Evolutionary conservation across 768 basidiomycete genomes (phyloP).

Genomic region (Xerocomus potaroensis): DNA sequence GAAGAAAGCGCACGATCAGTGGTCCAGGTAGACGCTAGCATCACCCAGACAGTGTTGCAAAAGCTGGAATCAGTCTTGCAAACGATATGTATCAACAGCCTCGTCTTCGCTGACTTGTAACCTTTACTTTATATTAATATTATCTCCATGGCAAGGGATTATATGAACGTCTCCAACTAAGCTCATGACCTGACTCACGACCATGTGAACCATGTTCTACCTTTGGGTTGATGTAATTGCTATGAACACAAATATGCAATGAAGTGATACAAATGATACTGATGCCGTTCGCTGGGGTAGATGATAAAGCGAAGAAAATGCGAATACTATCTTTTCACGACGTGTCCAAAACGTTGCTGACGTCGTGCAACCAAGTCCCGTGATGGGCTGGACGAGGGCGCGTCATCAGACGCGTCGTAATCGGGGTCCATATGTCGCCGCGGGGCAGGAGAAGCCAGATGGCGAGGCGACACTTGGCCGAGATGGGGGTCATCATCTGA

Average conservation of each 20-base stretch:
- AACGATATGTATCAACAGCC: no score
- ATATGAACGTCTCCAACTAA: no score
- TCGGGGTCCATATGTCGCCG: constrained; percentile 35
- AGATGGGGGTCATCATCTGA: constrained; percentile 64
- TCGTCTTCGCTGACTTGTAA: no score
- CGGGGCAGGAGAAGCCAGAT: constrained; percentile 57
- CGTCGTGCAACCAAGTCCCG: constrained; percentile 41
- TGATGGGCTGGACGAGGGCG: constrained; percentile 43
- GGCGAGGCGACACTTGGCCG: constrained; percentile 68
- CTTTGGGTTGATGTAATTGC: no score
- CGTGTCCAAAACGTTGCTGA: constrained; percentile 30
- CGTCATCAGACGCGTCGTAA: constrained; percentile 48
- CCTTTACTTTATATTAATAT: no score
- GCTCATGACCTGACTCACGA: no score
- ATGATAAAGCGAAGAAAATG: constrained; percentile 16
- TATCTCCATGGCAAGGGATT: no score
- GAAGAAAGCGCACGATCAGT: constrained; percentile 28
- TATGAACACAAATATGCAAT: constrained; percentile 23
- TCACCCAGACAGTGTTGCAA: no score
- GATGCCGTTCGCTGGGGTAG: constrained; percentile 11
- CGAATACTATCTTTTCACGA: constrained; percentile 4
- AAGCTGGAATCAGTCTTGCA: no score
- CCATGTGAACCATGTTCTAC: no score
- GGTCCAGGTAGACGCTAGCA: no score
- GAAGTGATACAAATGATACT: constrained; percentile 24